Evolutionary conservation across 1,284 basidiomycete species (phyloP), one percentile per base, ranked within the genome.

Genomic region (Ganoderma lingzhi): DNA sequence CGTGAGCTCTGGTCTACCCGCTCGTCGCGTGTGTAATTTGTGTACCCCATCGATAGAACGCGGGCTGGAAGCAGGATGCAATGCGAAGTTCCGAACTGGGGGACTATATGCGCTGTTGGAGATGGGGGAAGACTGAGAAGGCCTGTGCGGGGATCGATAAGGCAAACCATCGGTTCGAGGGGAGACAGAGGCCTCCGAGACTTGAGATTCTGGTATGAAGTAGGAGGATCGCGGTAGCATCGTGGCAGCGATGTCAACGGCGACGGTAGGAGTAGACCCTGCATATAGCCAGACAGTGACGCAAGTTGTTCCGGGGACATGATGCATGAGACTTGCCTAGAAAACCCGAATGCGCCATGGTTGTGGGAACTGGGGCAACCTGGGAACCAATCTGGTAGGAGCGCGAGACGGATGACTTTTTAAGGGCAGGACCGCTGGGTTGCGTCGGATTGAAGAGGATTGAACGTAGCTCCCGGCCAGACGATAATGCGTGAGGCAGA

Each of bases 71-170:
- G 62, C 41, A n/a, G 55, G 39, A 14, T 65, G 14, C n/a, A 12
- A 30, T 23, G 44, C 41, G 8, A n/a, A 15, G 10, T 30, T 15
- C n/a, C 17, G 32, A 41, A n/a, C 3, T 15, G 35, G 10, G 41
- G 44, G 64, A 45, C 61, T 69, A 39, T 63, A 64, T 63, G 60
- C 68, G 55, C 64, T 37, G 19, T 45, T 32, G 4, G 51, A n/a
- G 15, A 64, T 10, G 19, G 67, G 63, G n/a, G 67, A 55, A 32
- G 61, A 65, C 39, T n/a, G 32, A 17, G 28, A 28, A 19, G 39
- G 23, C 2, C 30, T 35, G 10, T 45, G 17, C 2, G 41, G 44
- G 19, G 51, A 42, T 53, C 17, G 37, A 59, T 48, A 9, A 10
- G 12, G 44, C 14, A 58, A 14, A 32, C 37, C 9, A 15, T 0